Percentiles rank a stretch among this genome's conserved stretches.
Conservation (phyloP, 1,284 basidiomycete species). For the Ustilago bromivora region DNA sequence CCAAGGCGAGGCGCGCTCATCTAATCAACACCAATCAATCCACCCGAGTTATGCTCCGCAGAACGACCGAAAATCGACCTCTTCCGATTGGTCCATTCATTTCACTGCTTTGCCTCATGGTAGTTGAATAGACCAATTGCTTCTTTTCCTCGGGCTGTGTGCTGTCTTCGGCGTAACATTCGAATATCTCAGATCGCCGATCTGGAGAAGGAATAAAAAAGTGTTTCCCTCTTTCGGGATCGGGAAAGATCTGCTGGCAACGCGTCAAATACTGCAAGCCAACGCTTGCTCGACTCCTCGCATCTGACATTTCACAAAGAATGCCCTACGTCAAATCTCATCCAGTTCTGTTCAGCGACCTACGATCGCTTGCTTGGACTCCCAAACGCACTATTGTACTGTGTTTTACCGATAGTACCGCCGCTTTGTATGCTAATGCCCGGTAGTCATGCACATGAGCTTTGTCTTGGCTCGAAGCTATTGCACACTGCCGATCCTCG, state of each 20-base stretch:
- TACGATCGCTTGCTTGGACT: conserved; percentile 2
- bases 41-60: conserved; percentile 8
- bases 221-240: too few species aligned
- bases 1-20: conserved; percentile 8
- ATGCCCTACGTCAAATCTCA: conserved; percentile 20
- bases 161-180: not conserved
- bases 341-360: not conserved
- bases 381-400: not conserved
- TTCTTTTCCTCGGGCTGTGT: too few species aligned
- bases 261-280: conserved; percentile 22
- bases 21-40: conserved; percentile 21
- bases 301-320: conserved; percentile 25
- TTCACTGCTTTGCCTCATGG: not conserved
- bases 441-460: conserved; percentile 5
- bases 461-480: conserved; percentile 1
- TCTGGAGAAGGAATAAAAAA: too few species aligned
- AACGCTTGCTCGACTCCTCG: conserved; percentile 15
- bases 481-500: conserved; percentile 9
- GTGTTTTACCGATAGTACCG: not conserved
- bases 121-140: too few species aligned
- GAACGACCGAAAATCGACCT: conserved; percentile 11
- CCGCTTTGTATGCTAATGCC: not conserved
- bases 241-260: not conserved
- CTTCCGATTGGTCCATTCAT: conserved; percentile 22
- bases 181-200: not conserved